Evolutionary conservation across 2,329 filamentous ascomycete species (phyloP).

Genomic region (Aspergillus thermomutatus): DNA sequence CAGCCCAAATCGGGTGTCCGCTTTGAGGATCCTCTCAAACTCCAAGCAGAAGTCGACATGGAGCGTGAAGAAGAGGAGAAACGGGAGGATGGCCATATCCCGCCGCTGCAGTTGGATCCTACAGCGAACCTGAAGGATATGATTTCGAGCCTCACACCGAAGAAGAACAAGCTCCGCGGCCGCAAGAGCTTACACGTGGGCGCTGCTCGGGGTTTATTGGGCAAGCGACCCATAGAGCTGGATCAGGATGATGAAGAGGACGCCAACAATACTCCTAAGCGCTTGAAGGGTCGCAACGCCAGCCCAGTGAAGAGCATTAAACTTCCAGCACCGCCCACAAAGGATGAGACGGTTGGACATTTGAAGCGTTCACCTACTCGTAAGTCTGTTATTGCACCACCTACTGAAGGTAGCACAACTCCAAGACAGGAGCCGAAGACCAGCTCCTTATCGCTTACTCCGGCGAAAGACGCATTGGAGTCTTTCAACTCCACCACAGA

Average conservation of each 20-base stretch:
- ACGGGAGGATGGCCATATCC: constrained; percentile 56
- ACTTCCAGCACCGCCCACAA: constrained; percentile 66
- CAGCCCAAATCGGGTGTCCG: constrained; percentile 48
- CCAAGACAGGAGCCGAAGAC: constrained; percentile 44
- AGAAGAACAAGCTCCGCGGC: constrained; percentile 63
- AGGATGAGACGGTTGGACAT: constrained; percentile 63
- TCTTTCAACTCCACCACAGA: constrained; percentile 36
- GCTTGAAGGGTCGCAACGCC: constrained; percentile 66
- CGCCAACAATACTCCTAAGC: constrained; percentile 57
- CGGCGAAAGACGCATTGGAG: constrained; percentile 22
- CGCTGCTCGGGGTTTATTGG: constrained; percentile 68
- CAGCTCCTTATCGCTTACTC: constrained; percentile 40
- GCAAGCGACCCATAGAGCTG: constrained; percentile 70
- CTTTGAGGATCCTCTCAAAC: constrained; percentile 63
- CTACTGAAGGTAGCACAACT: constrained; percentile 46
- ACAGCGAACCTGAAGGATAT: constrained; percentile 70
- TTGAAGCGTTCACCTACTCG: constrained; percentile 48
- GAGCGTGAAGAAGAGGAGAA: constrained; percentile 61
- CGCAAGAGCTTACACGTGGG: constrained; percentile 76
- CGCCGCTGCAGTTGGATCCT: constrained; percentile 50
- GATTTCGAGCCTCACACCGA: constrained; percentile 74
- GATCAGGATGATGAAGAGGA: constrained; percentile 61
- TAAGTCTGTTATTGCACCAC: constrained; percentile 33
- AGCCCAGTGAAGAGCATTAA: constrained; percentile 75
- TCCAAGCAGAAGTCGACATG: constrained; percentile 62